Evolutionary conservation across 169 alveolate genomes (phyloP), one percentile per base, ranked within the genome.

Genomic region (Theileria orientalis): DNA sequence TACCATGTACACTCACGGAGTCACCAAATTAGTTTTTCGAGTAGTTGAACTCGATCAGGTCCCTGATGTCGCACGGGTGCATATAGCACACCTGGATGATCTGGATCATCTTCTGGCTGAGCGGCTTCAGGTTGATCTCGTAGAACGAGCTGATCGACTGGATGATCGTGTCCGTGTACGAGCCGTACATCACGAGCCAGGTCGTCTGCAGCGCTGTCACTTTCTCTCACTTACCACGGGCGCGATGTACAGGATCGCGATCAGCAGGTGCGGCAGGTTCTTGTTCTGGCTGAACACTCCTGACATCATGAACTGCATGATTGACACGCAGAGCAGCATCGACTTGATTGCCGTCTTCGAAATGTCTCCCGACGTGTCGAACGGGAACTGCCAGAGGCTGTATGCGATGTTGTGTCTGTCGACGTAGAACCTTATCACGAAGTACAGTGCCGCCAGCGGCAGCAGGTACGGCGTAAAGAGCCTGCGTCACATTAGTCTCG

Each of bases 331-430:
- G 57, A 84, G 69, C 63, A 89, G 80, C 93, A 89, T 89, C 19
- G 89, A 84, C 68, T 85, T 89, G 25, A 89, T 80, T 21, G 92
- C 93, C 37, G 90, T 75, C 30, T 83, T 82, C 16, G 86, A 73
- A 19, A 89, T 82, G 25, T 86, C 79, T 37, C 93, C 93, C 14
- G 90, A 83, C 41, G 90, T 75, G 62, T 89, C 93, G 77, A 89
- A 82, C 59, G 85, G 88, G 46, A 88, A 72, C 62, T 88, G 76
- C 56, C 80, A 82, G 32, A 89, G 54, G 52, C 76, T 82, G 83
- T 85, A 82, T 40, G 88, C 86, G 59, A 89, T 61, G 33, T 89
- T 89, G 68, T 89, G 86, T 51, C 90, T 80, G 77, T 89, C 93
- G 56, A 89, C 88, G 59, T 83, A 84, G 78, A 83, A 89, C 35